A percentile compares a stretch with the other conserved stretches of the same genome.
Evolutionary conservation across 1,139 yeast species (phyloP).

Genomic region (Sugiyamaella xylanicola): DNA sequence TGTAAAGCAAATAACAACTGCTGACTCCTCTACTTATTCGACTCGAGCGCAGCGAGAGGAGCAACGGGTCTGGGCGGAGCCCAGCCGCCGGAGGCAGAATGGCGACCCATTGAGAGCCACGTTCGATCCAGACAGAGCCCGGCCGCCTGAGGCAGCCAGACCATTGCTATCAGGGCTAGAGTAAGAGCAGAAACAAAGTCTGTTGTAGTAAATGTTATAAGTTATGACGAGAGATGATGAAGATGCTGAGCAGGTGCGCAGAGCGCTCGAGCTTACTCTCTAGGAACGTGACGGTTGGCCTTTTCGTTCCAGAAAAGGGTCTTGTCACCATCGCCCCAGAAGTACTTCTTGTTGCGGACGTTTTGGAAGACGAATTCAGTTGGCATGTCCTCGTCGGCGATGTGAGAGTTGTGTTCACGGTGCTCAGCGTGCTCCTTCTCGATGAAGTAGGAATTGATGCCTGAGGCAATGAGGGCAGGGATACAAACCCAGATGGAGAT

Average conservation of each 20-base stretch:
- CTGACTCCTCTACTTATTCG: too few species aligned
- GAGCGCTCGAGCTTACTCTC: constrained; percentile 16
- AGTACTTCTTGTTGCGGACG: constrained; percentile 77
- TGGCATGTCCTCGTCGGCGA: constrained; percentile 86
- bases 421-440: constrained; percentile 90
- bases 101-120: too few species aligned
- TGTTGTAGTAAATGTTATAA: neutral
- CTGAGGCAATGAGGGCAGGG: constrained; percentile 76
- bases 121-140: neutral
- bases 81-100: too few species aligned
- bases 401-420: constrained; percentile 76
- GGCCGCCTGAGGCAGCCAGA: neutral
- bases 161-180: too few species aligned
- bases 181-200: neutral
- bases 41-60: too few species aligned
- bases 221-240: constrained; percentile 1
- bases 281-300: constrained; percentile 71
- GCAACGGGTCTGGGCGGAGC: too few species aligned
- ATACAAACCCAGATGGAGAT: constrained; percentile 76
- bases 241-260: neutral
- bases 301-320: constrained; percentile 95
- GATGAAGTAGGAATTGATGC: constrained; percentile 75
- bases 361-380: constrained; percentile 87
- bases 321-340: constrained; percentile 99
- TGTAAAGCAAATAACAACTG: too few species aligned